phyloP scores from a whole-genome alignment of 257 asterid species.

The Scutellaria barbata region DNA sequence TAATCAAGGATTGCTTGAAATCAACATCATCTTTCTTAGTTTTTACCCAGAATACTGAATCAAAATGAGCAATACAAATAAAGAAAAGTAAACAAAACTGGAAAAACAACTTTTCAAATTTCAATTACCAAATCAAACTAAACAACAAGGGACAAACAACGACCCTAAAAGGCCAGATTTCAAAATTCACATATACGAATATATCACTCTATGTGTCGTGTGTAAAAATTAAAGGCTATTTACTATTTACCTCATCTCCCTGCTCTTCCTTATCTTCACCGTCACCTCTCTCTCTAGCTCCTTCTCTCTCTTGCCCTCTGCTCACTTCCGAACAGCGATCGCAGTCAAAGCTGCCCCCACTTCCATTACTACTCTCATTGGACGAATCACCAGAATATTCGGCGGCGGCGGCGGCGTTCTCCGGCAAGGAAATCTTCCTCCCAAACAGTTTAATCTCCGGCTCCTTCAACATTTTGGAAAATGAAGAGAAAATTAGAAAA shows the following conservation, averaged over 20 bases:
- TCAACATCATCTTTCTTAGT: neutral
- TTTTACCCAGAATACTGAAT: neutral
- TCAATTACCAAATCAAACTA: constrained; percentile 22
- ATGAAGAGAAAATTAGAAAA: constrained; percentile 28
- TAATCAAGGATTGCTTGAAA: neutral
- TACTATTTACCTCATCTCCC: constrained; percentile 26
- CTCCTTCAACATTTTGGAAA: constrained; percentile 47
- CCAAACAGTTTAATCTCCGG: constrained; percentile 74
- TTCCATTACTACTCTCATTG: constrained; percentile 30
- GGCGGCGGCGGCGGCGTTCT: constrained; percentile 37
- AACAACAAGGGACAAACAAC: neutral
- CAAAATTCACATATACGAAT: neutral
- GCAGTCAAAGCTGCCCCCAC: constrained; percentile 31
- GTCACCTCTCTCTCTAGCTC: neutral
- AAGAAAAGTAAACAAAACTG: neutral
- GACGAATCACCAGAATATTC: constrained; percentile 35
- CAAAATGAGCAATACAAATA: neutral
- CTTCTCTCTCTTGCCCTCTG: no score
- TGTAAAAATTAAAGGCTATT: neutral
- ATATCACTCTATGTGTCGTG: no score
- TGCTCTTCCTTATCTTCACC: constrained; percentile 25
- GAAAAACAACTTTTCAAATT: constrained; percentile 16
- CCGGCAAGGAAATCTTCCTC: constrained; percentile 67
- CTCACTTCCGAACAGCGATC: constrained; percentile 41
- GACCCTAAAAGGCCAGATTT: neutral